These are phyloP conservation scores for Cystobasidiopsis lactophilus DNA, from an alignment of 768 basidiomycete genomes.

Conservation along the genomic window DNA sequence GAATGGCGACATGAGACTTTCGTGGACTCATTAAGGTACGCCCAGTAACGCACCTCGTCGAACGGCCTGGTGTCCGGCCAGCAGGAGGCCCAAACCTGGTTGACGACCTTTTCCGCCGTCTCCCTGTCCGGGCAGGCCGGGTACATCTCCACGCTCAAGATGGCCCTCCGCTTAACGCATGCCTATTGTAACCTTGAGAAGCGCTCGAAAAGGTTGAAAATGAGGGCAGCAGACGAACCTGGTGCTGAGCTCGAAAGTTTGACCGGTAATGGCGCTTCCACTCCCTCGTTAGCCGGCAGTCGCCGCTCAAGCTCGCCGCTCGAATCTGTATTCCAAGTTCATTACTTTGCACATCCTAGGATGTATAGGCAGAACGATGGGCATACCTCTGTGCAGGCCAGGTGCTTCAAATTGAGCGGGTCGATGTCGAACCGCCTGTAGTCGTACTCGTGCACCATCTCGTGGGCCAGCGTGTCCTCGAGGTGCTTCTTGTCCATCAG, in stretches of 20 bases:
- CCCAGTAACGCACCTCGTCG: constrained; percentile 49
- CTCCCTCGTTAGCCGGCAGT: constrained; percentile 71
- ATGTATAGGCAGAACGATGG: background rate
- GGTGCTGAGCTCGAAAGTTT: constrained; percentile 77
- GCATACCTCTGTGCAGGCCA: constrained; percentile 82
- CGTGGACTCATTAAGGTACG: background rate
- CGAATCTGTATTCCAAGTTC: constrained; percentile 43
- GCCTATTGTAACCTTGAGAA: constrained; percentile 30
- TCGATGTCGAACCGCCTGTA: constrained; percentile 67
- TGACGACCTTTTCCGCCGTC: constrained; percentile 68
- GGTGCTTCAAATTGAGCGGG: constrained; percentile 72
- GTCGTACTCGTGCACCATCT: constrained; percentile 87
- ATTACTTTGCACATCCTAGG: too few species aligned
- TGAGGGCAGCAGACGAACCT: constrained; percentile 33
- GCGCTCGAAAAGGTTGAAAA: constrained; percentile 2
- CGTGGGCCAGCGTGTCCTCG: constrained; percentile 83
- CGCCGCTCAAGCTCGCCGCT: constrained; percentile 78
- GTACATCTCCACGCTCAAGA: constrained; percentile 58
- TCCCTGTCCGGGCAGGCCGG: constrained; percentile 52
- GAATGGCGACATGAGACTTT: too few species aligned
- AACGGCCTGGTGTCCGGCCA: constrained; percentile 88
- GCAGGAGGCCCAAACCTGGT: constrained; percentile 94
- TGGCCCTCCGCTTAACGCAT: constrained; percentile 71
- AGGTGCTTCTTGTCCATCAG: constrained; percentile 63
- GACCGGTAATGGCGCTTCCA: constrained; percentile 41